Evolutionary conservation across 2,329 filamentous ascomycete species (phyloP), one percentile per base, ranked within the genome.

Genomic region (Zasmidium cellare): DNA sequence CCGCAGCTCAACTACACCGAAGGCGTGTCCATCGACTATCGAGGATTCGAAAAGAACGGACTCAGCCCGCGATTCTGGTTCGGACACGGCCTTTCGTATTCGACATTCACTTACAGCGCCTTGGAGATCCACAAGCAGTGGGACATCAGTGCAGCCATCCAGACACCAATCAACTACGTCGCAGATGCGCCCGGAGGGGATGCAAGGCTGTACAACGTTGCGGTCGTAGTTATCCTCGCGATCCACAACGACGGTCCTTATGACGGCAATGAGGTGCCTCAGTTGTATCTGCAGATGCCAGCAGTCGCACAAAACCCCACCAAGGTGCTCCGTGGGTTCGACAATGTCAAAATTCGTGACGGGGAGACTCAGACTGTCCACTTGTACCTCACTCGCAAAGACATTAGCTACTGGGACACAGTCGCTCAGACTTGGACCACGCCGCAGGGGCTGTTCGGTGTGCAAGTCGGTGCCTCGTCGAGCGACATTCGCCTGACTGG

Each of bases 221-320:
- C 85, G 57, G 77, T 82, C 58, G 73, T 74, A 1, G 76, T 79
- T 1, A 69, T 74, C 1, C 81, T 86, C 5, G 78, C 76, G 0
- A 72, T 91, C 3, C 80, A 77, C 46, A 91, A 91, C 71, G 84
- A 79, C 0, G 88, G 88, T 16, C 74, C 76, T 0, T 67, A 78
- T 0, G 70, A 73, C 3, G 84, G 84, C 31, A 76, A 79, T 18
- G 74, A 79, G n/a, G 82, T 86, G 2, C 81, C 83, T 2, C 84
- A 87, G 60, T 68, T 85, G 3, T 87, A 87, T 62, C 61, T 84
- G 19, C 76, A 73, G 3, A 65, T 71, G 6, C 65, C 65, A 3
- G 24, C 45, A 18, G 35, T 52, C 6, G 60, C 65, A 3, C 58
- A 62, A 1, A 77, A 87, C 23, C 87, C 87, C 0, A 82, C 86